Base-by-base conservation (phyloP, 345 rosid species). In the Cardamine resedifolia region DNA sequence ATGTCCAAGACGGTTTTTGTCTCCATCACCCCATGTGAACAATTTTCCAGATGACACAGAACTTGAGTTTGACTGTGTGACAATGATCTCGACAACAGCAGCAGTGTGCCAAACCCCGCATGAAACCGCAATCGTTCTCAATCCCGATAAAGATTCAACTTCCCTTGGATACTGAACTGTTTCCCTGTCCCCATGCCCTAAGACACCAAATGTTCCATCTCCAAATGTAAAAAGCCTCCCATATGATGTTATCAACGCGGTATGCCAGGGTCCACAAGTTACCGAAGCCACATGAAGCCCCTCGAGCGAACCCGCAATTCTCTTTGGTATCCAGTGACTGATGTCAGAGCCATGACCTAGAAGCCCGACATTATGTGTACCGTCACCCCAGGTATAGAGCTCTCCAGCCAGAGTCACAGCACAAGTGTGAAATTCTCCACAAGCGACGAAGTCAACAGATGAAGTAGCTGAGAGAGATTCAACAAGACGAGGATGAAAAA, bases 61-160 rank as follows among this genome's bases (percentile, higher is more conserved):
- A 45, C 93, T 88, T 20, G 95, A 79, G 78, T 86, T 91, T 50
- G 96, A 89, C 78, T 84, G 96, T n/a, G 93, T 81, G 58, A 82
- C 97, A 51, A 95, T 88, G 69, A 95, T 90, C 74, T 95, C 97
- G 53, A 95, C 99, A 43, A 91, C 85, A 64, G 99, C 97, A 82
- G 99, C 96, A 49, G 99, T 91, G 75, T 95, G 99, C 99, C 99
- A 95, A 60, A 91, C 99, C 30, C 99, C 99, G 63, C 97, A 95
- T 24, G 97, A 90, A 68, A 86, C 96, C 23, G 93, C 88, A 68
- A 88, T 87, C 2, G 96, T 91, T 76, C 90, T 84, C 74, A 91
- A 79, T 48, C 99, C 99, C 0, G 88, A 78, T 1, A 95, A 84
- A 76, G 99, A 95, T 48, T 89, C 96, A 23, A 95, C 97, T 82